Evolutionary conservation across 2,329 filamentous ascomycete species (phyloP), one percentile per base, ranked within the genome.

Genomic region (Knufia petricola): DNA sequence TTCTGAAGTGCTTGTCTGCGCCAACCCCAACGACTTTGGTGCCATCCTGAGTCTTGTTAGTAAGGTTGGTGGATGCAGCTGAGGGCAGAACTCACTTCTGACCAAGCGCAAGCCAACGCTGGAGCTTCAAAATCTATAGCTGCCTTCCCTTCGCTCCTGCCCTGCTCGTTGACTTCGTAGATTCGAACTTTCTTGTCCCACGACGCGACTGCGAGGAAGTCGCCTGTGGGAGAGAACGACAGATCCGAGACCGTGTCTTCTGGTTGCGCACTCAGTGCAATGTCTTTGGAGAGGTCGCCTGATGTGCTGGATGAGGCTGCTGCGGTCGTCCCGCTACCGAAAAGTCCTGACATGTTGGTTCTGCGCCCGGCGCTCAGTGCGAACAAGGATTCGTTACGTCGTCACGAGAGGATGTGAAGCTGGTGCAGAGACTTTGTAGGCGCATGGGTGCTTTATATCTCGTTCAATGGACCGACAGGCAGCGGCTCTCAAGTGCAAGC

Each of bases 181-280:
- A 98, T 90, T 62, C 89, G 84, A 55, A 96, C 87, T 66, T 95
- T 94, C 73, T 94, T 94, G 69, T 98, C 92, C 92, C 92, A 98
- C 60, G 87, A 95, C 41, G 87, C 74, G 30, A 95, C 86, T 20
- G 90, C 88, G 15, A 98, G 75, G 64, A 94, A 85, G 60, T 96
- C 87, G 57, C 70, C 77, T 46, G 74, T 74, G 1, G 84, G 80
- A 12, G 84, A 89, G 71, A 95, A 98, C 42, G 80, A 73, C 52
- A 98, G 76, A 63, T 88, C 87, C 30, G 89, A 89, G 61, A 96
- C 84, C 66, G 85, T 86, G 69, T 98, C 92, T 58, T 87, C 82
- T 19, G 92, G 92, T 12, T 85, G 85, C 55, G 82, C 78, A 52
- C 72, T 77, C 49, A 98, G 73, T 47, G 84, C 76, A 48, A 96